These are phyloP conservation scores for Blastobotrys raffinosifermentans DNA, from an alignment of 1,139 yeast species.

Conservation along the genomic window DNA sequence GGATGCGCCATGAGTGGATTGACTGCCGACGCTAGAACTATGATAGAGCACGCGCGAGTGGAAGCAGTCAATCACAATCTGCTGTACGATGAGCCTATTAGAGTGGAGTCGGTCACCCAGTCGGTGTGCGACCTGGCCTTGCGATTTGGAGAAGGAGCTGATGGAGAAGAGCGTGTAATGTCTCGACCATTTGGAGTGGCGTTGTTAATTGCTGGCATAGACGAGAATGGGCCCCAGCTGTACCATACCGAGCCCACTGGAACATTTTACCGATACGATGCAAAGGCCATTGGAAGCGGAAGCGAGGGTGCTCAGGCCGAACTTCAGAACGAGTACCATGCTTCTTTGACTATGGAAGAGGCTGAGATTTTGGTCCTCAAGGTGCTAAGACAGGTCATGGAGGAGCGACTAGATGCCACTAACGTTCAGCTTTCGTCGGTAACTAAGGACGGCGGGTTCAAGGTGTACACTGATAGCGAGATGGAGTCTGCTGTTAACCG, in stretches of 20 bases:
- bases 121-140: conserved; percentile 95
- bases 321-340: conserved; percentile 93
- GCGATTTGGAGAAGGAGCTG: conserved; percentile 97
- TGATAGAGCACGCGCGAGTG: conserved; percentile 98
- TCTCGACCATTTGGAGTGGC: conserved; percentile 99
- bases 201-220: conserved; percentile 88
- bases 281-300: conserved; percentile 98
- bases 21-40: conserved; percentile 97
- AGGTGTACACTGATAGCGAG: conserved; percentile 76
- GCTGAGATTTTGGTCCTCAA: conserved; percentile 88
- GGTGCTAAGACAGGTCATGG: conserved; percentile 97
- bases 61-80: conserved; percentile 79
- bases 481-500: conserved; percentile 75
- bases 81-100: conserved; percentile 87
- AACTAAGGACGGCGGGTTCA: conserved; percentile 80
- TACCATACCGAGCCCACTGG: conserved; percentile 99
- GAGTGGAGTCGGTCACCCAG: conserved; percentile 91
- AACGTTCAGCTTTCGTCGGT: conserved; percentile 95
- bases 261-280: conserved; percentile 94
- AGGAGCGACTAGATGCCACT: conserved; percentile 91
- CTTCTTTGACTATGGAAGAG: conserved; percentile 85
- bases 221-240: conserved; percentile 93
- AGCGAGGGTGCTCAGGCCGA: conserved; percentile 99
- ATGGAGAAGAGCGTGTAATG: conserved; percentile 95
- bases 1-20: conserved; percentile 99